phyloP scores from a whole-genome alignment of 179 eudicot genomes.

The Heliamphora pulchella region DNA sequence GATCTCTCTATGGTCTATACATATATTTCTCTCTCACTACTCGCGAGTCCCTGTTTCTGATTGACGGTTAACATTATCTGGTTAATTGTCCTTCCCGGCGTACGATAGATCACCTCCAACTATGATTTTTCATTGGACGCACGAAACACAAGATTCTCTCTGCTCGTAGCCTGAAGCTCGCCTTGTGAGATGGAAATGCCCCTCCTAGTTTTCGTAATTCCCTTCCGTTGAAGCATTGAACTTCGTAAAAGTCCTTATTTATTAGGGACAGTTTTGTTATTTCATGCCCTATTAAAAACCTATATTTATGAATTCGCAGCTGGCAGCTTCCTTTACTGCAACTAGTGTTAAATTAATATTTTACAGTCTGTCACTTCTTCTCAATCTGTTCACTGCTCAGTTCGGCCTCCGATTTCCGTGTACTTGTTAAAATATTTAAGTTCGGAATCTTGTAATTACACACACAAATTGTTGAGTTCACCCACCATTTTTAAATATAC shows the following conservation, averaged over 20 bases:
- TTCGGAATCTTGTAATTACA: not conserved
- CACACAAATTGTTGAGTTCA: too few species aligned
- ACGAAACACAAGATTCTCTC: conserved; percentile 18
- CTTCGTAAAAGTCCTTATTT: not conserved
- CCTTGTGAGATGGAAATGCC: not conserved
- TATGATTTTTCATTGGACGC: conserved; percentile 16
- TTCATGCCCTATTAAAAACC: not conserved
- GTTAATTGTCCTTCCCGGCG: not conserved
- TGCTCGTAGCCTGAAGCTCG: not conserved
- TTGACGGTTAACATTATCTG: conserved; percentile 3
- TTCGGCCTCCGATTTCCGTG: conserved; percentile 10
- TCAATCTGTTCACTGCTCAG: not conserved
- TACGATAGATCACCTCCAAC: not conserved
- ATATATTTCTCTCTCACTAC: not conserved
- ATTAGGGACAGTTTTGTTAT: not conserved
- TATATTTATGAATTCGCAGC: not conserved
- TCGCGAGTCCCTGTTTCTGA: not conserved
- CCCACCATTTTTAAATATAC: not conserved
- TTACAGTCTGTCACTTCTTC: not conserved
- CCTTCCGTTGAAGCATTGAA: not conserved
- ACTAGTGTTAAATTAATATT: conserved; percentile 4
- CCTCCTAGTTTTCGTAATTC: not conserved
- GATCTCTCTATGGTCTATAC: too few species aligned
- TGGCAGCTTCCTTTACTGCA: conserved; percentile 5
- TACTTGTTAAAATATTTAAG: conserved; percentile 8